A percentile compares a stretch with the other conserved stretches of the same genome.
phyloP scores from a whole-genome alignment of 495 filamentous ascomycete genomes.

The Daldinia childiae region DNA sequence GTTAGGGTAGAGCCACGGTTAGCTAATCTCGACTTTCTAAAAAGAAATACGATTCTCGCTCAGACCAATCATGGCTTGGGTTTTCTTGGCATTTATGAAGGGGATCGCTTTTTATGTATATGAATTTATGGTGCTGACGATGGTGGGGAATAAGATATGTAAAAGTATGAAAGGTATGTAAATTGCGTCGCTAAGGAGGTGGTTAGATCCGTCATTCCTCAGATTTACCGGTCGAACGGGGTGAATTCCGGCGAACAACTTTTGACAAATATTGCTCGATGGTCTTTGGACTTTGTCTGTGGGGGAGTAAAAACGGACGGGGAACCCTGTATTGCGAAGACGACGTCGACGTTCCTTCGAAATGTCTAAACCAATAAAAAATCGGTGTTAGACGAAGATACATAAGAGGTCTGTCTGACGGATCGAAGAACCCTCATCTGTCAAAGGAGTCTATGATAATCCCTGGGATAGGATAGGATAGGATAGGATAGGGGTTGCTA shows the following conservation, averaged over 20 bases:
- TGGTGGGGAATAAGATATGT: neutral
- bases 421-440: slow-evolving; percentile 19
- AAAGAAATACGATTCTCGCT: slow-evolving; percentile 27
- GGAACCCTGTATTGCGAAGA: slow-evolving; percentile 6
- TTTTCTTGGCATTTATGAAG: slow-evolving; percentile 24
- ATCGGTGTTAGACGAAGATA: slow-evolving; percentile 1
- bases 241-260: slow-evolving; percentile 19
- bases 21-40: slow-evolving; percentile 20
- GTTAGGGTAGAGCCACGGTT: slow-evolving; percentile 27
- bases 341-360: neutral
- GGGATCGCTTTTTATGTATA: slow-evolving; percentile 1
- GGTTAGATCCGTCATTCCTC: slow-evolving; percentile 26
- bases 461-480: neutral
- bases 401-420: slow-evolving; percentile 7
- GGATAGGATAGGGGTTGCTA: slow-evolving; percentile 13
- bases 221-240: slow-evolving; percentile 8
- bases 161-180: neutral
- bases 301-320: slow-evolving; percentile 8
- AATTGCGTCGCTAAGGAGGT: slow-evolving; percentile 13
- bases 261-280: slow-evolving; percentile 4
- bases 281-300: neutral
- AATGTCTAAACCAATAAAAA: neutral
- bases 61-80: slow-evolving; percentile 32
- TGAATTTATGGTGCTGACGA: neutral
- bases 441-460: neutral